phyloP scores from a whole-genome alignment of 768 basidiomycete genomes.

The Rossbeevera mucosa region DNA sequence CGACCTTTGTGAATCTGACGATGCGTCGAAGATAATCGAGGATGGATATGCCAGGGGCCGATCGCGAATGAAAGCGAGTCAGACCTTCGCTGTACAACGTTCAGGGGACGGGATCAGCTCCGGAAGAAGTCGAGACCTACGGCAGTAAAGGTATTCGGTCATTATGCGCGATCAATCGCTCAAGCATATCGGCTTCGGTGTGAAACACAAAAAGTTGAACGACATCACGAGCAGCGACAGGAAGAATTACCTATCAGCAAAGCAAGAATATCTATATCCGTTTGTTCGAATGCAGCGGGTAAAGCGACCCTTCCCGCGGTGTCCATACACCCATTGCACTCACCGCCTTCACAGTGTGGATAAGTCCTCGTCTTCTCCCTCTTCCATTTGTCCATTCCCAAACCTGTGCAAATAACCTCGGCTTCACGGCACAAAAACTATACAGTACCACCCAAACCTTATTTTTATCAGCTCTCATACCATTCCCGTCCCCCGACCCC shows the following conservation, averaged over 20 bases:
- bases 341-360: constrained; percentile 26
- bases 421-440: constrained; percentile 34
- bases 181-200: constrained; percentile 85
- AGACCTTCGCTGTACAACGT: constrained; percentile 64
- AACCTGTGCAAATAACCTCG: constrained; percentile 35
- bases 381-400: too few relatives aligned
- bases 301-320: constrained; percentile 71
- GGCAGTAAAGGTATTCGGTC: constrained; percentile 89
- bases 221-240: constrained; percentile 13
- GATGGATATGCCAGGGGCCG: constrained; percentile 82
- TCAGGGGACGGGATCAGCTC: constrained; percentile 25
- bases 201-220: constrained; percentile 11
- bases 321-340: constrained; percentile 80
- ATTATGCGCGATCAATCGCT: constrained; percentile 92
- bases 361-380: too few relatives aligned
- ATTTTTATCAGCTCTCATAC: constrained; percentile 39
- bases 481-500: neutral
- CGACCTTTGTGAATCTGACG: constrained; percentile 91
- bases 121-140: constrained; percentile 32
- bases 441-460: constrained; percentile 61
- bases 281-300: constrained; percentile 80
- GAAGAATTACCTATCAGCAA: constrained; percentile 73
- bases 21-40: constrained; percentile 93
- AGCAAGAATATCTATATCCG: constrained; percentile 76
- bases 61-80: constrained; percentile 94